Conservation (phyloP, 345 rosid genomes). For the Syzygium aqueum region DNA sequence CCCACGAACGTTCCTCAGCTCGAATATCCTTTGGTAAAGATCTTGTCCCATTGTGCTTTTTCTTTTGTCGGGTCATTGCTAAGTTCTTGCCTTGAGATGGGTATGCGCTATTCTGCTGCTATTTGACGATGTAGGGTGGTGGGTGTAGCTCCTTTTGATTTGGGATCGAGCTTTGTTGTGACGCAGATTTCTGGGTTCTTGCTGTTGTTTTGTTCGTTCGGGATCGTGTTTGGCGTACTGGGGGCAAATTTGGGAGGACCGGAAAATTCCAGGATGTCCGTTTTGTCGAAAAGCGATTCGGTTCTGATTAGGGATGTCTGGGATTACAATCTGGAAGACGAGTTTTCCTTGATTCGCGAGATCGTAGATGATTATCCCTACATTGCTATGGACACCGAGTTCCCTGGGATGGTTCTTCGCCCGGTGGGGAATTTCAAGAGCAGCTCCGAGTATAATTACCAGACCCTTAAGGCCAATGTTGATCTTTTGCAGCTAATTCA, state of each 20-base stretch:
- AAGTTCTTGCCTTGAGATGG: neutral
- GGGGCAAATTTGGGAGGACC: neutral
- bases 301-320: conserved; percentile 1
- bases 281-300: neutral
- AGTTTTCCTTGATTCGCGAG: neutral
- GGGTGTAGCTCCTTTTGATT: neutral
- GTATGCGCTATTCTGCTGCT: neutral
- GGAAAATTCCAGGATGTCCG: neutral
- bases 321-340: neutral
- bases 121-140: neutral
- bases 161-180: neutral
- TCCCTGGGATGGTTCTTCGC: neutral
- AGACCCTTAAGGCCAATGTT: conserved; percentile 6
- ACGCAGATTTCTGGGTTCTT: neutral
- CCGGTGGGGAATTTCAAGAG: neutral
- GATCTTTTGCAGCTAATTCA: conserved; percentile 9
- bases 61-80: neutral
- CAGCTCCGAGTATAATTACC: neutral
- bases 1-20: neutral
- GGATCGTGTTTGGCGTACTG: neutral
- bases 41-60: neutral
- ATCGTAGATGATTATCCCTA: neutral
- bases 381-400: conserved; percentile 10
- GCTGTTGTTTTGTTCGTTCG: neutral
- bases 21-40: neutral